Conservation (phyloP, 176 grass and related monocot genomes). For the Thalia dealbata region DNA sequence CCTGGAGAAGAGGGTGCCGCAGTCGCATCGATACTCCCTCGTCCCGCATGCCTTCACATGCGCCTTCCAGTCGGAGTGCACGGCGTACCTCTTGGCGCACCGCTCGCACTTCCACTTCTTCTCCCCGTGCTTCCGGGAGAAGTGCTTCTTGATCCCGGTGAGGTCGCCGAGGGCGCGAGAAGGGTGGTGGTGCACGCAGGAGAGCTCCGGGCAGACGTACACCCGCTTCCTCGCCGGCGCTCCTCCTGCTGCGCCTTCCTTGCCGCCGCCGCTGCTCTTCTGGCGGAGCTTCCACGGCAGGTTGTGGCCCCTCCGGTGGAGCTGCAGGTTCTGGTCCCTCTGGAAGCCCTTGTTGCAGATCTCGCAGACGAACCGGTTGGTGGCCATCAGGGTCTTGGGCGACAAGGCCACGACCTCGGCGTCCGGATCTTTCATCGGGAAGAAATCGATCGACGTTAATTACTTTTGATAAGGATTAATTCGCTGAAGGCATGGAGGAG, state of each 20-base stretch:
- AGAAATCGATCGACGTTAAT: no score
- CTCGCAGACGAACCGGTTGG: conserved; percentile 85
- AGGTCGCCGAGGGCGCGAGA: conserved; percentile 68
- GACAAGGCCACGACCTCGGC: conserved; percentile 92
- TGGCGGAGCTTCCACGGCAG: conserved; percentile 96
- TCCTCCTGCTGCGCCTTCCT: no score
- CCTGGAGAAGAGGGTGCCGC: conserved; percentile 91
- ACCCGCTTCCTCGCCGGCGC: conserved; percentile 42
- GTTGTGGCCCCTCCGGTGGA: conserved; percentile 91
- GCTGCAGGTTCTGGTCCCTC: conserved; percentile 94
- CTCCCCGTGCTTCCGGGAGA: conserved; percentile 86
- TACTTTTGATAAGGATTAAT: no score
- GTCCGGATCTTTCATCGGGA: conserved; percentile 45
- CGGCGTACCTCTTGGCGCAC: conserved; percentile 82
- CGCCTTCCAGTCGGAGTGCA: conserved; percentile 94
- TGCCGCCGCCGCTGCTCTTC: conserved; percentile 19
- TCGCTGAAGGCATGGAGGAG: no score
- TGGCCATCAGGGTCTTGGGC: conserved; percentile 78
- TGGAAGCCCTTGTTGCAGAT: conserved; percentile 98
- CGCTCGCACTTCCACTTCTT: conserved; percentile 92
- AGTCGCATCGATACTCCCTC: conserved; percentile 81
- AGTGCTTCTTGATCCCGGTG: conserved; percentile 98
- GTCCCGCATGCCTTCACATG: conserved; percentile 92
- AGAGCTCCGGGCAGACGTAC: conserved; percentile 81
- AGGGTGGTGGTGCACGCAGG: conserved; percentile 84